Conservation (phyloP, 768 basidiomycete species). For the Lanmaoa pseudosensibilis region DNA sequence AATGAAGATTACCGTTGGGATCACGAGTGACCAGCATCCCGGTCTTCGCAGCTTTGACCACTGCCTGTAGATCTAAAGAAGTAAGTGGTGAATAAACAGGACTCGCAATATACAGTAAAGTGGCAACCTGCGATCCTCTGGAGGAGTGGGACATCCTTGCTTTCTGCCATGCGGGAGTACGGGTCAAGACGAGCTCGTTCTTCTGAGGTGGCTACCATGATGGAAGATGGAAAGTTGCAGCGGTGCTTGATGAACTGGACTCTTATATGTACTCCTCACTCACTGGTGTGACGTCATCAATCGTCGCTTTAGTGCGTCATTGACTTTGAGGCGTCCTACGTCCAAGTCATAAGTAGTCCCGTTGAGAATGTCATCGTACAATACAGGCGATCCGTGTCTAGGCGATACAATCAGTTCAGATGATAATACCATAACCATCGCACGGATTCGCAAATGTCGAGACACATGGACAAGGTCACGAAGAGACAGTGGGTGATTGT, state of each 20-base stretch:
- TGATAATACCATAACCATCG: not conserved
- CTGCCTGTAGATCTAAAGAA: slow-evolving; percentile 55
- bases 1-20: slow-evolving; percentile 66
- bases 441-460: not conserved
- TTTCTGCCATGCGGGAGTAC: slow-evolving; percentile 66
- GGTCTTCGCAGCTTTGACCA: slow-evolving; percentile 61
- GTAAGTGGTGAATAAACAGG: not conserved
- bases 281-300: slow-evolving; percentile 19
- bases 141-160: slow-evolving; percentile 51
- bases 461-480: slow-evolving; percentile 9
- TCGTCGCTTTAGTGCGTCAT: not conserved
- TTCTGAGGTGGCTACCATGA: slow-evolving; percentile 22
- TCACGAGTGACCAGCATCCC: slow-evolving; percentile 81
- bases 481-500: not conserved
- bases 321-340: not conserved
- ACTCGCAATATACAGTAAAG: not conserved
- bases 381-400: slow-evolving; percentile 12
- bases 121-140: slow-evolving; percentile 62
- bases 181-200: slow-evolving; percentile 59
- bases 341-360: not conserved
- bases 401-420: slow-evolving; percentile 7
- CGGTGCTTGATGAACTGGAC: not conserved
- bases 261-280: slow-evolving; percentile 10
- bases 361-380: slow-evolving; percentile 9
- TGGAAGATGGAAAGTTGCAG: not conserved